Evolutionary conservation across 2,329 filamentous ascomycete genomes (phyloP).

Genomic region (Paecilomyces formosus): DNA sequence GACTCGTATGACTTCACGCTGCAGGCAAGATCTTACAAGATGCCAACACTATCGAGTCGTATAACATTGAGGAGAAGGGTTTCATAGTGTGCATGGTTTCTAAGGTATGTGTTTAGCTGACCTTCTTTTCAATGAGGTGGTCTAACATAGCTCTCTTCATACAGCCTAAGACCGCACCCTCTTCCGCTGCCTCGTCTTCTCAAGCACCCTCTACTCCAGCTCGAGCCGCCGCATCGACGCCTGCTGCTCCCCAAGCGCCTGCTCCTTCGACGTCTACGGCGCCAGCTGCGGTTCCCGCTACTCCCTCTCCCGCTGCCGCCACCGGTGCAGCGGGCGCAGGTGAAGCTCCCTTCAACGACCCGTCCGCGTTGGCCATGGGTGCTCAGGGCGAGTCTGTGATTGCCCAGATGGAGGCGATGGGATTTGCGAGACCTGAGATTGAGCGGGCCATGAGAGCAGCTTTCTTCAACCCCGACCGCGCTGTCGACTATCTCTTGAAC

Average conservation of each 20-base stretch:
- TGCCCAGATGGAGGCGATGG: constrained; percentile 94
- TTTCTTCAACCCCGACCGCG: constrained; percentile 93
- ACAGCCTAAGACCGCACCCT: constrained; percentile 62
- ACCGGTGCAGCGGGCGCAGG: constrained; percentile 35
- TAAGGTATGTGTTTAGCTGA: constrained; percentile 56
- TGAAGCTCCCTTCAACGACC: constrained; percentile 52
- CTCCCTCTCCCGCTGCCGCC: constrained; percentile 41
- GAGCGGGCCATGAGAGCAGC: constrained; percentile 92
- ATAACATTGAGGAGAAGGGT: constrained; percentile 98
- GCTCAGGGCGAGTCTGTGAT: constrained; percentile 74
- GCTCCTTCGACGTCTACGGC: constrained; percentile 44
- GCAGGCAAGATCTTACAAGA: constrained; percentile 96
- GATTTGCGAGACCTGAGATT: constrained; percentile 80
- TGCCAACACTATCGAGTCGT: constrained; percentile 91
- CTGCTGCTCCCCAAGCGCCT: constrained; percentile 43
- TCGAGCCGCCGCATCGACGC: constrained; percentile 30
- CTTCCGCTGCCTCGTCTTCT: constrained; percentile 18
- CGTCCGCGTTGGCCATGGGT: constrained; percentile 80
- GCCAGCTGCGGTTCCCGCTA: constrained; percentile 38
- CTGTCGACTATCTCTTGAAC: constrained; percentile 88
- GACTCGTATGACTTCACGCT: constrained; percentile 7
- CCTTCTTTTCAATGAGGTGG: background rate
- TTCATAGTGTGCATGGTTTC: constrained; percentile 98
- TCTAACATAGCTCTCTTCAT: constrained; percentile 12
- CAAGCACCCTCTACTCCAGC: constrained; percentile 32